These are phyloP conservation scores for Ophiosphaerella narmari DNA, from an alignment of 2,329 filamentous ascomycete species.

Conservation along the genomic window DNA sequence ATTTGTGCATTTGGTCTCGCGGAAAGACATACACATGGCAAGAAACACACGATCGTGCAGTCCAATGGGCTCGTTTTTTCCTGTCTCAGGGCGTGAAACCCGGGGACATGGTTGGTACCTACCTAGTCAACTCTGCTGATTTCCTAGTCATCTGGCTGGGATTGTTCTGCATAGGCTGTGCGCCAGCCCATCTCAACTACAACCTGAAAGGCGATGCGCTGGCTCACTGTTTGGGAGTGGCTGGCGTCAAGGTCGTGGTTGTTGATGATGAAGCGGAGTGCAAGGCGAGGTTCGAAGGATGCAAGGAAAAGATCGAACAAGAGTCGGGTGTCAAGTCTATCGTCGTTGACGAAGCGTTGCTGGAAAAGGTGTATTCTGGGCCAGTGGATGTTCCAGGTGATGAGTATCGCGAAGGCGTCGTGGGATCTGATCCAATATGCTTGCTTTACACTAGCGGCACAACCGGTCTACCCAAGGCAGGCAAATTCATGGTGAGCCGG, in stretches of 20 bases:
- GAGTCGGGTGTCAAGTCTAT: conserved; percentile 28
- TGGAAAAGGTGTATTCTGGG: conserved; percentile 23
- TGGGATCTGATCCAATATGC: conserved; percentile 59
- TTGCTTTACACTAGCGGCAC: conserved; percentile 77
- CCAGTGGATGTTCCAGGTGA: conserved; percentile 54
- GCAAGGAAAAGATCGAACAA: conserved; percentile 14
- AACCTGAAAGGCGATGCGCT: conserved; percentile 66
- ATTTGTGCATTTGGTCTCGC: conserved; percentile 69
- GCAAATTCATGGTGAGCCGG: conserved; percentile 32
- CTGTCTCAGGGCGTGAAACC: conserved; percentile 60
- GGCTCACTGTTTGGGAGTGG: conserved; percentile 66
- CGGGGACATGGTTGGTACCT: conserved; percentile 67
- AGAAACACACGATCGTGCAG: conserved; percentile 32
- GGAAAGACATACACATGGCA: conserved; percentile 51
- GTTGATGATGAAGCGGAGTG: conserved; percentile 57
- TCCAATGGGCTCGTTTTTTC: conserved; percentile 39
- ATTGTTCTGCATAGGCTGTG: conserved; percentile 67
- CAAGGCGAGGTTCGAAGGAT: conserved; percentile 23
- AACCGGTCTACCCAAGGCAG: conserved; percentile 70
- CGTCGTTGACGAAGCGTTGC: conserved; percentile 19
- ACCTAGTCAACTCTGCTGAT: conserved; percentile 68
- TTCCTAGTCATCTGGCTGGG: conserved; percentile 70
- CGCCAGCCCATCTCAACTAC: conserved; percentile 72
- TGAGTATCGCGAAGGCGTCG: conserved; percentile 58
- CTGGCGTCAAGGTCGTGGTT: conserved; percentile 59